These are phyloP conservation scores for Tulasnella sp. DNA, from an alignment of 768 basidiomycete genomes.

Conservation along the genomic window DNA sequence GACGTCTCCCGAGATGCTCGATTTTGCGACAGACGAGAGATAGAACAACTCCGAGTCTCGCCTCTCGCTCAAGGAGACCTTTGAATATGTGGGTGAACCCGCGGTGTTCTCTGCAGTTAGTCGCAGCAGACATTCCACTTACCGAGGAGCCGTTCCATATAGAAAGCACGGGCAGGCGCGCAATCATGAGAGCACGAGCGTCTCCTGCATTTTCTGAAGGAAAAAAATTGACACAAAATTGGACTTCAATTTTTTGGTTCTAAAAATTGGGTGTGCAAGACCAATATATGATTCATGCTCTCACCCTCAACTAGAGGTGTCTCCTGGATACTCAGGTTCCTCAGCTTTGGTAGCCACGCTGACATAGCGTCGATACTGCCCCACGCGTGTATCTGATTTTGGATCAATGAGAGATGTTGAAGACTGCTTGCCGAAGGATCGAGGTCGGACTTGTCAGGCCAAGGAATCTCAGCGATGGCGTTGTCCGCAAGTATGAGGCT, in stretches of 20 bases:
- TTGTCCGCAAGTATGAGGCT: constrained; percentile 36
- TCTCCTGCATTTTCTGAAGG: constrained; percentile 27
- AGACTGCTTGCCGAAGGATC: constrained; percentile 22
- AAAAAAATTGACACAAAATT: too few species aligned
- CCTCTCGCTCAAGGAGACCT: constrained; percentile 64
- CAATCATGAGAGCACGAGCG: constrained; percentile 50
- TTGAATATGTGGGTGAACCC: constrained; percentile 16
- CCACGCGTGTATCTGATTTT: constrained; percentile 52
- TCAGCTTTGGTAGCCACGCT: constrained; percentile 56
- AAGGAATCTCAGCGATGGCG: not conserved
- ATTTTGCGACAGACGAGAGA: constrained; percentile 48
- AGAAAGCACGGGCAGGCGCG: constrained; percentile 51
- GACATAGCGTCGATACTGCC: constrained; percentile 50
- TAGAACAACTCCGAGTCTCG: constrained; percentile 78
- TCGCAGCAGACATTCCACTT: constrained; percentile 23
- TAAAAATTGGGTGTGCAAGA: too few species aligned
- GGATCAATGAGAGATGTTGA: constrained; percentile 54
- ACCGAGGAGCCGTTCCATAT: constrained; percentile 55
- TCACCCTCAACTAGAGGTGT: constrained; percentile 55
- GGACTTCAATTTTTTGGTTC: too few species aligned
- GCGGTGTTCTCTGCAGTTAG: constrained; percentile 9
- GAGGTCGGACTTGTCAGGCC: constrained; percentile 14
- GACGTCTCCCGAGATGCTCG: constrained; percentile 35
- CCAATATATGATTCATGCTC: constrained; percentile 15
- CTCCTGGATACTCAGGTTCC: constrained; percentile 46